Conservation (phyloP, 345 rosid genomes). For the Eucalyptus curtisii region DNA sequence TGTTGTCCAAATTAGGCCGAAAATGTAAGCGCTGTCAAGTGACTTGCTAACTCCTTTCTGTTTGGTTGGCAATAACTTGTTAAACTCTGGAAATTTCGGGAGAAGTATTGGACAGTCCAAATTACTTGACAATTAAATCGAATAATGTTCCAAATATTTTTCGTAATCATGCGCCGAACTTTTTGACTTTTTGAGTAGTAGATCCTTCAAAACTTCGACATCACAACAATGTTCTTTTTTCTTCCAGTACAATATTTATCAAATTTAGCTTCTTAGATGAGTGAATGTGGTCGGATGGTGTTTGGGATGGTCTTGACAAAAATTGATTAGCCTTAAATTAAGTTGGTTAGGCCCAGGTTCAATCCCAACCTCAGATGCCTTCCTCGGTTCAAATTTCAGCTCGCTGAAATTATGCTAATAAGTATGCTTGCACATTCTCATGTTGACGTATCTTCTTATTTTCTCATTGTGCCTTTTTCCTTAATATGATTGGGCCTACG, state of each 20-base stretch:
- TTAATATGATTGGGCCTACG: background rate
- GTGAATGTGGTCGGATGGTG: background rate
- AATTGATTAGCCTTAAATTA: background rate
- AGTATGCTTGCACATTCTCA: background rate
- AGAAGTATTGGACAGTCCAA: background rate
- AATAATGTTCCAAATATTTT: background rate
- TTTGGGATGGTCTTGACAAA: background rate
- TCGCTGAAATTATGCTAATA: background rate
- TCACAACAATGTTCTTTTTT: background rate
- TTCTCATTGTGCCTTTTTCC: background rate
- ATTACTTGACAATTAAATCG: background rate
- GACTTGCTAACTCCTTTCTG: background rate
- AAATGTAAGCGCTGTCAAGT: background rate
- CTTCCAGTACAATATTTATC: background rate
- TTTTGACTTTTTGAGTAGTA: background rate
- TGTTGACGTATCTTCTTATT: background rate
- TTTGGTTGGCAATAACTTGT: background rate
- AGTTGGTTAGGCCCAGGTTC: background rate
- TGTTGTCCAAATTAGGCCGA: background rate
- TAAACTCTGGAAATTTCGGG: background rate
- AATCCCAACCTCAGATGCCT: background rate
- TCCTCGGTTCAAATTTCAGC: background rate
- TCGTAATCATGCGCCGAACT: background rate
- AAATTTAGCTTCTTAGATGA: background rate
- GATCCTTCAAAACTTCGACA: background rate